Conservation (phyloP, 1,284 basidiomycete genomes). For the Sporisorium exsertum region DNA sequence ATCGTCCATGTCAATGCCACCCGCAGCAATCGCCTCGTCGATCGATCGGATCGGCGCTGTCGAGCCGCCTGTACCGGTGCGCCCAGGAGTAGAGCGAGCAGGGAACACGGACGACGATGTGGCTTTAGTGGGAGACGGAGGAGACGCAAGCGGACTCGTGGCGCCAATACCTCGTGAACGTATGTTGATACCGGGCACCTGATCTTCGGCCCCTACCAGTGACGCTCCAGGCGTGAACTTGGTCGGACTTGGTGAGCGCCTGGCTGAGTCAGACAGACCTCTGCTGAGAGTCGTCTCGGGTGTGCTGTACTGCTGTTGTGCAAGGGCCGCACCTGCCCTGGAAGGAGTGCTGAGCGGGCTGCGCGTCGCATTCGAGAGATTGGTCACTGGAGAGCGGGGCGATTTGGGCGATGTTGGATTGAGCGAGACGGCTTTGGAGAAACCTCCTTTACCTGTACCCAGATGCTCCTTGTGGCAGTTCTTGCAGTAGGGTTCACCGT, state of each 20-base stretch:
- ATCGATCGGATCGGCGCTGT: slow-evolving; percentile 39
- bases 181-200: slow-evolving; percentile 39
- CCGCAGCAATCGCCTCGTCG: slow-evolving; percentile 45
- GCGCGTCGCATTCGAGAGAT: slow-evolving; percentile 19
- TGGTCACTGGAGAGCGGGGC: slow-evolving; percentile 27
- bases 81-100: neutral
- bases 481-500: slow-evolving; percentile 67
- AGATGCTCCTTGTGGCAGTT: slow-evolving; percentile 66
- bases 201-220: slow-evolving; percentile 24
- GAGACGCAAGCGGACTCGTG: slow-evolving; percentile 15
- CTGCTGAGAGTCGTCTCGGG: slow-evolving; percentile 34
- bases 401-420: slow-evolving; percentile 51
- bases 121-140: slow-evolving; percentile 19
- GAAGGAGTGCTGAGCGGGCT: slow-evolving; percentile 30
- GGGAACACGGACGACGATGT: slow-evolving; percentile 13
- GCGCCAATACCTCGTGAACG: slow-evolving; percentile 22
- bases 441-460: slow-evolving; percentile 67
- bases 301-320: slow-evolving; percentile 27
- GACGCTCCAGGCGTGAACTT: slow-evolving; percentile 36
- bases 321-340: slow-evolving; percentile 12
- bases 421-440: slow-evolving; percentile 64
- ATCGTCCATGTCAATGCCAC: slow-evolving; percentile 23
- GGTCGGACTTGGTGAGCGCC: slow-evolving; percentile 45
- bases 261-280: slow-evolving; percentile 9
- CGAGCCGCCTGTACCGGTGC: slow-evolving; percentile 7